phyloP scores from a whole-genome alignment of 495 filamentous ascomycete genomes.

The Umbilicaria muhlenbergii region DNA sequence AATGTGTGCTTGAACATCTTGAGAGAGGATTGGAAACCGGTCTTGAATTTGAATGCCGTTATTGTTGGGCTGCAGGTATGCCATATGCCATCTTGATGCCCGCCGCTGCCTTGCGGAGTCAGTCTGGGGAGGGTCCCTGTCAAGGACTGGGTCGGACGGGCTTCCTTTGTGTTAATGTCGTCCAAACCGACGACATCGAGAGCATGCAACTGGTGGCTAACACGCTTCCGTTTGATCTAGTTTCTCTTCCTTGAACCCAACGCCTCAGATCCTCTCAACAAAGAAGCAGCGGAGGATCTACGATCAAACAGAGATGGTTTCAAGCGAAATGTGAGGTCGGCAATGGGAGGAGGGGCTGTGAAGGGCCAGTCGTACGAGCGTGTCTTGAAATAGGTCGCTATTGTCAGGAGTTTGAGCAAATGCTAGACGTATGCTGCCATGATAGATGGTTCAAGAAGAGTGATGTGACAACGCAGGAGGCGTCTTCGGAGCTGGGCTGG shows the following conservation, averaged over 20 bases:
- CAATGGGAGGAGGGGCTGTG: constrained; percentile 74
- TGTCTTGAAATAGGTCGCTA: constrained; percentile 35
- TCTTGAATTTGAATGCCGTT: constrained; percentile 89
- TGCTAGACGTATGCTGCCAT: too few species aligned
- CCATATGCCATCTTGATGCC: constrained; percentile 1
- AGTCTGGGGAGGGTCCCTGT: background rate
- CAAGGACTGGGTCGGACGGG: too few species aligned
- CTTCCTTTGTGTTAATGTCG: background rate
- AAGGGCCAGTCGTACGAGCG: constrained; percentile 56
- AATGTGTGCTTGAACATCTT: constrained; percentile 97
- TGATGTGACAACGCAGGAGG: too few species aligned
- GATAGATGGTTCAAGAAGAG: too few species aligned
- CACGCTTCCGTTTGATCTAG: constrained; percentile 23
- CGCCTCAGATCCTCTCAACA: constrained; percentile 90
- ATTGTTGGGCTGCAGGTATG: constrained; percentile 83
- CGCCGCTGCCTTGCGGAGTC: background rate
- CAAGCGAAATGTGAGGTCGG: constrained; percentile 70
- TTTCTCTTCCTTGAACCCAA: constrained; percentile 98
- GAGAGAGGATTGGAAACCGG: constrained; percentile 97
- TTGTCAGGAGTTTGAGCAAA: too few species aligned
- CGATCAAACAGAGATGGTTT: constrained; percentile 70
- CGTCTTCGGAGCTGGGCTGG: too few species aligned
- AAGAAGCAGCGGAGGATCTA: constrained; percentile 91
- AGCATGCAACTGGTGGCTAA: background rate
- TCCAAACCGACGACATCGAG: background rate